A percentile compares a stretch with the other conserved stretches of the same genome.
These are phyloP conservation scores for Lactifluus hygrophoroides DNA, from an alignment of 768 basidiomycete genomes.

Conservation along the genomic window DNA sequence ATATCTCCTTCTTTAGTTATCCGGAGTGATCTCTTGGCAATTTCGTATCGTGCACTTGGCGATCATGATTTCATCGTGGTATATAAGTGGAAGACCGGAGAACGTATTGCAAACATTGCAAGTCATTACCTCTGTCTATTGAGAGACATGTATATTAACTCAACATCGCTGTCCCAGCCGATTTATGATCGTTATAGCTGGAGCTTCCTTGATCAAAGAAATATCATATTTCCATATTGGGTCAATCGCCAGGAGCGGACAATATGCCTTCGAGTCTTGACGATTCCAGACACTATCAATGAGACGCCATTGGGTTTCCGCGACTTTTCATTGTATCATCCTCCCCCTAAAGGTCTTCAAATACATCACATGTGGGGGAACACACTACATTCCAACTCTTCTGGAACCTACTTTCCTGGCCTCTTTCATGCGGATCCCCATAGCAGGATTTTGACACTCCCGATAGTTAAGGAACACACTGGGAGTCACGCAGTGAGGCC, in stretches of 20 bases:
- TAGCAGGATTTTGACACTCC: too few species aligned
- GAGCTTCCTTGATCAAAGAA: neutral
- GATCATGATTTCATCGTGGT: neutral
- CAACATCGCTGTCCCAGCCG: neutral
- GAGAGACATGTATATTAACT: neutral
- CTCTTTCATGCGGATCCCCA: too few species aligned
- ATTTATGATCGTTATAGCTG: neutral
- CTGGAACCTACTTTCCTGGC: too few species aligned
- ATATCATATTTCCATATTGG: neutral
- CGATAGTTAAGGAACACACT: too few species aligned
- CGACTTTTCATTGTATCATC: neutral
- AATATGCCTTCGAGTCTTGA: neutral
- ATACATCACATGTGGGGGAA: too few species aligned
- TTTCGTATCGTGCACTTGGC: neutral
- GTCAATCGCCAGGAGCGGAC: neutral
- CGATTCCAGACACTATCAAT: neutral
- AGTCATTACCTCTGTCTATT: neutral
- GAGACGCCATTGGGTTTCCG: neutral
- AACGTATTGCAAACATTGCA: neutral
- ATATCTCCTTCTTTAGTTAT: neutral
- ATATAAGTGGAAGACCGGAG: constrained; percentile 4
- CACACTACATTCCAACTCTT: too few species aligned
- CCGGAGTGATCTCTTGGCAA: neutral
- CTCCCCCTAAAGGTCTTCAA: neutral
- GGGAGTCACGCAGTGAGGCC: too few species aligned